Evolutionary conservation across 768 basidiomycete species (phyloP).

Genomic region (Leccinum barrowsii): DNA sequence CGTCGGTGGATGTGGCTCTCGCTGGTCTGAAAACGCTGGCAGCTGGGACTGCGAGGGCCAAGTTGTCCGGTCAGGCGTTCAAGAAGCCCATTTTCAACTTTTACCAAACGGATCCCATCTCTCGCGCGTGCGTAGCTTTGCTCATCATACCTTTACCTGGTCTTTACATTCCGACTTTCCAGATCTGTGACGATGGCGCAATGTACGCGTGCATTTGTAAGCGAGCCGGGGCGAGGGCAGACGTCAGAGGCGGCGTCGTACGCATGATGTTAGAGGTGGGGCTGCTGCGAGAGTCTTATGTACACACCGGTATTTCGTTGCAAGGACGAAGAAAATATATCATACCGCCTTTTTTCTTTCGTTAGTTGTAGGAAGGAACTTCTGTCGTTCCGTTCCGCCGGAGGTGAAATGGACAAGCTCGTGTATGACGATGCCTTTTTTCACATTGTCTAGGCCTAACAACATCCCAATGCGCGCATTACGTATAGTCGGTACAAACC

Average conservation of each 20-base stretch:
- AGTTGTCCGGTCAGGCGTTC: constrained; percentile 58
- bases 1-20: constrained; percentile 67
- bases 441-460: too few species aligned
- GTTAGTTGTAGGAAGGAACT: not conserved
- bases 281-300: not conserved
- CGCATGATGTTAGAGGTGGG: constrained; percentile 6
- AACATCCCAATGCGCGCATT: too few species aligned
- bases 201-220: constrained; percentile 83
- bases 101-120: constrained; percentile 95
- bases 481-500: too few species aligned
- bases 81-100: constrained; percentile 86
- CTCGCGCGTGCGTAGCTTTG: constrained; percentile 69
- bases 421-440: too few species aligned
- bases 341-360: not conserved
- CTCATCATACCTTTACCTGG: not conserved
- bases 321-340: constrained; percentile 7
- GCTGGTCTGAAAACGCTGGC: constrained; percentile 64
- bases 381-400: too few species aligned
- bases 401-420: too few species aligned
- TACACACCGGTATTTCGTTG: constrained; percentile 2
- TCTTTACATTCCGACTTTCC: not conserved
- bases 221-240: constrained; percentile 34
- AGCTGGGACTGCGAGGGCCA: constrained; percentile 47
- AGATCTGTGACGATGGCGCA: constrained; percentile 97
- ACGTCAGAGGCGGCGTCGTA: constrained; percentile 9